Percentiles rank a stretch among this genome's conserved stretches.
Conservation (phyloP, 352 stramenopile genomes). For the Peronosclerospora sorghi region DNA sequence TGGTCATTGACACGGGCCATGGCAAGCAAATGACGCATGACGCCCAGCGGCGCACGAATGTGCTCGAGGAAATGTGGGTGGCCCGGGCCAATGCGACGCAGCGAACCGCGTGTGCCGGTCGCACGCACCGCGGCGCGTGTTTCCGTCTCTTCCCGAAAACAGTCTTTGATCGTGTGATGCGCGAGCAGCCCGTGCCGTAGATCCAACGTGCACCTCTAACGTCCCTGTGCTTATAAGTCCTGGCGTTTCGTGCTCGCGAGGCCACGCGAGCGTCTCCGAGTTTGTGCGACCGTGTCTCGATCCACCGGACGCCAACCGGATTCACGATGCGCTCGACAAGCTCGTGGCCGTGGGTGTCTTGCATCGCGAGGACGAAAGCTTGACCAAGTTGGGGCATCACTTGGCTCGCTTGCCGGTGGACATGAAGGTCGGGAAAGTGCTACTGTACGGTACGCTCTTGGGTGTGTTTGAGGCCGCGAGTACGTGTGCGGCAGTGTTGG, state of each 20-base stretch:
- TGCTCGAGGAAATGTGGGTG: constrained; percentile 84
- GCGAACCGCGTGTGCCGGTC: constrained; percentile 85
- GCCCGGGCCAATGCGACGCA: constrained; percentile 88
- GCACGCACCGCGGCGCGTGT: constrained; percentile 82
- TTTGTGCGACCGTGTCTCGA: constrained; percentile 90
- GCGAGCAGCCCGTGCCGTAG: constrained; percentile 84
- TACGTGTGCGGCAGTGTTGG: constrained; percentile 60
- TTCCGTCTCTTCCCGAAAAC: constrained; percentile 83
- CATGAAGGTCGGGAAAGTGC: constrained; percentile 93
- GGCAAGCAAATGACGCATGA: constrained; percentile 87
- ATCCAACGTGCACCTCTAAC: constrained; percentile 93
- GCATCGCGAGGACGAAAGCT: constrained; percentile 30
- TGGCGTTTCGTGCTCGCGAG: constrained; percentile 71
- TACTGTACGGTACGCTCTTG: constrained; percentile 93
- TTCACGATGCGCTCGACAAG: constrained; percentile 86
- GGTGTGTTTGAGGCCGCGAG: constrained; percentile 65
- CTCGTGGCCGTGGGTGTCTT: constrained; percentile 86
- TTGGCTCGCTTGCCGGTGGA: constrained; percentile 92
- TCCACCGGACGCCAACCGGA: constrained; percentile 76
- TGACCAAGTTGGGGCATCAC: constrained; percentile 91
- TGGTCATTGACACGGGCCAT: constrained; percentile 94
- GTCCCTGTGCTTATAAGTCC: constrained; percentile 93
- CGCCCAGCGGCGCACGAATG: constrained; percentile 76
- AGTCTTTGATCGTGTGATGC: constrained; percentile 68
- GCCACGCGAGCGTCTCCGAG: constrained; percentile 18